phyloP scores from a whole-genome alignment of 768 basidiomycete genomes.

The Rhizopogon vesiculosus region DNA sequence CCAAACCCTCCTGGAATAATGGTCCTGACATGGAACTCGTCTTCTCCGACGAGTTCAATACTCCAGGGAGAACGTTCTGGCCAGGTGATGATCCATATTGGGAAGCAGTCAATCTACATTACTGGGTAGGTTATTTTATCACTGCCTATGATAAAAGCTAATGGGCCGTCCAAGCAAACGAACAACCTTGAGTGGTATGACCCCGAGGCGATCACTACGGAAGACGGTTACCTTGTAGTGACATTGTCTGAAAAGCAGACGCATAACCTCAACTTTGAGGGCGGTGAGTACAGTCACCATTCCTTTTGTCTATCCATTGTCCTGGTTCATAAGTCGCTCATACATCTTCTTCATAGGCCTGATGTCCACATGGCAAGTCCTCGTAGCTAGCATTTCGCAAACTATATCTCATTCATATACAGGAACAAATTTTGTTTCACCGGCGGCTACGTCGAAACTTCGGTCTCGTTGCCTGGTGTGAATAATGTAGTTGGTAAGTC shows the following conservation, averaged over 20 bases:
- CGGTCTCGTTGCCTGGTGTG: conserved; percentile 60
- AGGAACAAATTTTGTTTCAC: conserved; percentile 93
- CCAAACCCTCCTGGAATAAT: conserved; percentile 52
- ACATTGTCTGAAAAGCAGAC: conserved; percentile 43
- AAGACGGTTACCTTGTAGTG: conserved; percentile 45
- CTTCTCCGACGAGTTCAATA: conserved; percentile 81
- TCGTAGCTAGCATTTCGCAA: not conserved
- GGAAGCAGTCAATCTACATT: conserved; percentile 51
- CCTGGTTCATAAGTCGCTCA: not conserved
- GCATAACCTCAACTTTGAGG: conserved; percentile 42
- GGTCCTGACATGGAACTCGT: conserved; percentile 54
- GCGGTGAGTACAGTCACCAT: conserved; percentile 26
- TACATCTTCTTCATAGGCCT: conserved; percentile 35
- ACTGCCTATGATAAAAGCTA: conserved; percentile 23
- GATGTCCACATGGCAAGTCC: conserved; percentile 36
- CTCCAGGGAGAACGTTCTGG: conserved; percentile 72
- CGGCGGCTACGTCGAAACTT: conserved; percentile 68
- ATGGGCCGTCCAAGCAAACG: conserved; percentile 27
- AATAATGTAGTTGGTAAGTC: conserved; percentile 51
- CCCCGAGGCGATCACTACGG: conserved; percentile 46
- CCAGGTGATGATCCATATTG: conserved; percentile 84
- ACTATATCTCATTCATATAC: not conserved
- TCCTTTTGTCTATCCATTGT: conserved; percentile 16
- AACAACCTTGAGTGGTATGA: conserved; percentile 57
- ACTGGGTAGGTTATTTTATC: conserved; percentile 30